Conservation (phyloP, 2,329 filamentous ascomycete genomes). For the Dactylellina parvicollis region DNA sequence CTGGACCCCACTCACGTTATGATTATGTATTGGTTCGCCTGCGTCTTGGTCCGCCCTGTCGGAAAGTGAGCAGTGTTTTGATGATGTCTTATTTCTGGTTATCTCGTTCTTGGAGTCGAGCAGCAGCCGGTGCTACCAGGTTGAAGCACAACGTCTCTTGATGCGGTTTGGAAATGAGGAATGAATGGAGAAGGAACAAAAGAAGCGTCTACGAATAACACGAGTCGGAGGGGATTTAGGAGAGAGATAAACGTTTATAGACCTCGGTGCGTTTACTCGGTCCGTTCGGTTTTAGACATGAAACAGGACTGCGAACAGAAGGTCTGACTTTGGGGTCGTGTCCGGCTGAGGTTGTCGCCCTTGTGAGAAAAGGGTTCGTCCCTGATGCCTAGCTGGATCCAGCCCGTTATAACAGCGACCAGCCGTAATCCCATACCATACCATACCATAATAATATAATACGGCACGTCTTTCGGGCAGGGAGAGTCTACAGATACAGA, state of each 20-base stretch:
- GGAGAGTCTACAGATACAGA: conserved; percentile 5
- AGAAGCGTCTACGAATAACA: conserved; percentile 1
- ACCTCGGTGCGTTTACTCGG: conserved; percentile 21
- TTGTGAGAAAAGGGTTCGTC: neutral
- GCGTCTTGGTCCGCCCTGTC: too few relatives aligned
- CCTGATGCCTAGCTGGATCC: conserved; percentile 15
- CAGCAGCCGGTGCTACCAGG: conserved; percentile 37
- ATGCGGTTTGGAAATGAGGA: neutral
- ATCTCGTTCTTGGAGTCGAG: neutral
- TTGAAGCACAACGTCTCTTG: neutral
- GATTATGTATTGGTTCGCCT: conserved; percentile 17
- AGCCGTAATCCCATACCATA: too few relatives aligned
- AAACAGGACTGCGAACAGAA: conserved; percentile 47
- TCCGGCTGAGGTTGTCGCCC: conserved; percentile 19
- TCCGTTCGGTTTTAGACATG: conserved; percentile 46
- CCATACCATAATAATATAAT: too few relatives aligned
- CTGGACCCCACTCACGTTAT: conserved; percentile 8
- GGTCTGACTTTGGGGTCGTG: conserved; percentile 18
- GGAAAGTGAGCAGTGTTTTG: too few relatives aligned
- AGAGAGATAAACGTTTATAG: conserved; percentile 23
- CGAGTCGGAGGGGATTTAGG: conserved; percentile 9
- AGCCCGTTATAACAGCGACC: neutral
- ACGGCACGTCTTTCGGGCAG: too few relatives aligned
- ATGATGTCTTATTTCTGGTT: conserved; percentile 1
- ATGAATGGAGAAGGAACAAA: conserved; percentile 1